A percentile compares a stretch with the other conserved stretches of the same genome.
phyloP scores from a whole-genome alignment of 169 alveolate species.

The Eimeria sp. region DNA sequence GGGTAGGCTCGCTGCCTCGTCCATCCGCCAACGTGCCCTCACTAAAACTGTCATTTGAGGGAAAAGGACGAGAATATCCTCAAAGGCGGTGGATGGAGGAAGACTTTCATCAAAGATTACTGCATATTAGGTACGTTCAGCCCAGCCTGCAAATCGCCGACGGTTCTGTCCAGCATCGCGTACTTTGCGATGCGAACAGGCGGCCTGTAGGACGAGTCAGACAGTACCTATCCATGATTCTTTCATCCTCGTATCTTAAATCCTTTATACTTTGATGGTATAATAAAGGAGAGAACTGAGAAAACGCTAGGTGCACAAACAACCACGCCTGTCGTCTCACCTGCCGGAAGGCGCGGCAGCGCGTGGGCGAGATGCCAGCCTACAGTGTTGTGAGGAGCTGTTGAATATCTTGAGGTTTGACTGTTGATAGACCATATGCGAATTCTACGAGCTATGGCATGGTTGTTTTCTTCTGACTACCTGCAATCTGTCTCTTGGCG shows the following conservation, averaged over 20 bases:
- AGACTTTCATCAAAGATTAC: conserved; percentile 39
- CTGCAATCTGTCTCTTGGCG: not conserved
- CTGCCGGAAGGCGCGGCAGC: conserved; percentile 38
- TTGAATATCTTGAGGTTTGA: not conserved
- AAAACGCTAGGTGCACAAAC: not conserved
- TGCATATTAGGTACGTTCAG: conserved; percentile 18
- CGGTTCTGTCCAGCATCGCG: not conserved
- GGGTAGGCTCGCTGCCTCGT: conserved; percentile 60
- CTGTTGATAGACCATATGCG: not conserved
- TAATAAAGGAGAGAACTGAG: not conserved
- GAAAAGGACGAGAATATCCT: conserved; percentile 18
- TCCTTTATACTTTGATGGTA: not conserved
- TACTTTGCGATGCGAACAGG: not conserved
- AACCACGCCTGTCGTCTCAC: conserved; percentile 23
- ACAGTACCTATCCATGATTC: not conserved
- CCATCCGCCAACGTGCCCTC: not conserved
- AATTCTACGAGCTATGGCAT: not conserved
- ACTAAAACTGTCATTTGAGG: conserved; percentile 57
- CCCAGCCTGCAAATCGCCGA: conserved; percentile 23
- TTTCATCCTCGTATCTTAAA: not conserved
- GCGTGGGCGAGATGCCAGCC: conserved; percentile 40
- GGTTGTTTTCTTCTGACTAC: not conserved
- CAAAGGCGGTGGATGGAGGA: conserved; percentile 51
- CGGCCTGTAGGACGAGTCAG: conserved; percentile 35
- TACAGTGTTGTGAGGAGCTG: not conserved